Conservation (phyloP, 768 basidiomycete species). For the Suillus decipiens region DNA sequence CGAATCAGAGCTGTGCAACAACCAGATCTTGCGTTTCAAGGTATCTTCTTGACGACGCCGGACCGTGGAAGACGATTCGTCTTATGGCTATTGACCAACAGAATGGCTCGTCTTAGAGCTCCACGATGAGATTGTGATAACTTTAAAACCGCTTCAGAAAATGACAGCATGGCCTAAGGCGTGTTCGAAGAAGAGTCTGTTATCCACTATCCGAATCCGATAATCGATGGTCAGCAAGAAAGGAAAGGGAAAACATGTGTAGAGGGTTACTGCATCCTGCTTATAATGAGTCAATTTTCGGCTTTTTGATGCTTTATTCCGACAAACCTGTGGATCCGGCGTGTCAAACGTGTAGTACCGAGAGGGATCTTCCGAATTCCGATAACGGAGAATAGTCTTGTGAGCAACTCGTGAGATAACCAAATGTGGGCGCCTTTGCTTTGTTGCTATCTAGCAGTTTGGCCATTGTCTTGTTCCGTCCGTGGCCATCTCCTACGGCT, state of each 20-base stretch:
- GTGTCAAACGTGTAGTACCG: neutral
- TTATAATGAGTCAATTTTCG: neutral
- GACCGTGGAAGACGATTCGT: neutral
- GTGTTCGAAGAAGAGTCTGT: constrained; percentile 1
- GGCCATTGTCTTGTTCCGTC: constrained; percentile 1
- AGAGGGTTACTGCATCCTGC: neutral
- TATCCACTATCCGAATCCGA: constrained; percentile 5
- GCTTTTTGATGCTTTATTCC: neutral
- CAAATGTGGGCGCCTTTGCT: neutral
- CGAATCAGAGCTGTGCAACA: neutral
- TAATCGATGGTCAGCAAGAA: constrained; percentile 8
- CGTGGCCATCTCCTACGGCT: neutral
- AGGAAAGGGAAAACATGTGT: neutral
- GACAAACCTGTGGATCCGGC: neutral
- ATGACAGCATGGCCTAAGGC: constrained; percentile 4
- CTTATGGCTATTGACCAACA: neutral
- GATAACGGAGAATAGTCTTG: neutral
- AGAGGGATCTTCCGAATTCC: neutral
- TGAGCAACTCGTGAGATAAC: neutral
- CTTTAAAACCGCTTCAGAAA: neutral
- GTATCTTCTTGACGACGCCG: neutral
- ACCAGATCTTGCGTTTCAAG: neutral
- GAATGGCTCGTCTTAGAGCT: neutral
- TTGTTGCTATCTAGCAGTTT: neutral
- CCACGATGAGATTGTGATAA: constrained; percentile 10